Evolutionary conservation across 2,329 filamentous ascomycete species (phyloP).

Genomic region (Hypoxylon sp.): DNA sequence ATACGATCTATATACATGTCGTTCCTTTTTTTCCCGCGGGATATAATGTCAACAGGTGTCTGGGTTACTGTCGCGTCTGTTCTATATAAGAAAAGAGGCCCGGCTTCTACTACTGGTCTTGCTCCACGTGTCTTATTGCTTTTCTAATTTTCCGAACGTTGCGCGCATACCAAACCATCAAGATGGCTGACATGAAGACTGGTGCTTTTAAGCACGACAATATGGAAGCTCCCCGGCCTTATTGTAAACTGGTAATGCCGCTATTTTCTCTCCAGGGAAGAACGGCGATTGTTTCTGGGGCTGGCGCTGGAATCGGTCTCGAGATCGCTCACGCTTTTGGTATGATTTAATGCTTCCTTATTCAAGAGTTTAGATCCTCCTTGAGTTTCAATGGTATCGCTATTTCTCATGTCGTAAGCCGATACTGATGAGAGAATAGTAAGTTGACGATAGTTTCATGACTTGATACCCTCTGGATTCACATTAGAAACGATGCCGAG

Average conservation of each 20-base stretch:
- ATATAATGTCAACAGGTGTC: constrained; percentile 5
- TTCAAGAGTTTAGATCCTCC: not conserved
- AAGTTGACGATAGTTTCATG: too few species aligned
- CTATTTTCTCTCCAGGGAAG: constrained; percentile 75
- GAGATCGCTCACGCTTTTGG: constrained; percentile 66
- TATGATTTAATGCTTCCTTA: constrained; percentile 9
- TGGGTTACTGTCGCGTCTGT: not conserved
- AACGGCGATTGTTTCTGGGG: constrained; percentile 73
- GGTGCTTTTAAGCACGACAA: constrained; percentile 67
- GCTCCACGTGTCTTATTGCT: not conserved
- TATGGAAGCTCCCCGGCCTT: constrained; percentile 55
- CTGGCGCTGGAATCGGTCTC: constrained; percentile 67
- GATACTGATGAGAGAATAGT: constrained; percentile 21
- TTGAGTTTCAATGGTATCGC: not conserved
- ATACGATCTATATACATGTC: constrained; percentile 19
- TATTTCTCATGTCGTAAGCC: not conserved
- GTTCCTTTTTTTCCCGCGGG: constrained; percentile 6
- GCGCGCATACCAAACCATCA: constrained; percentile 10
- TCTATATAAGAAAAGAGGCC: too few species aligned
- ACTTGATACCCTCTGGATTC: too few species aligned
- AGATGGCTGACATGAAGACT: constrained; percentile 54
- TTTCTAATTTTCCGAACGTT: not conserved
- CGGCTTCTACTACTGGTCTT: too few species aligned
- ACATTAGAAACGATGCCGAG: too few species aligned
- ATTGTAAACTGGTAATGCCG: constrained; percentile 66